These are phyloP conservation scores for Pichia manshurica DNA, from an alignment of 805 yeast genomes.

Conservation along the genomic window DNA sequence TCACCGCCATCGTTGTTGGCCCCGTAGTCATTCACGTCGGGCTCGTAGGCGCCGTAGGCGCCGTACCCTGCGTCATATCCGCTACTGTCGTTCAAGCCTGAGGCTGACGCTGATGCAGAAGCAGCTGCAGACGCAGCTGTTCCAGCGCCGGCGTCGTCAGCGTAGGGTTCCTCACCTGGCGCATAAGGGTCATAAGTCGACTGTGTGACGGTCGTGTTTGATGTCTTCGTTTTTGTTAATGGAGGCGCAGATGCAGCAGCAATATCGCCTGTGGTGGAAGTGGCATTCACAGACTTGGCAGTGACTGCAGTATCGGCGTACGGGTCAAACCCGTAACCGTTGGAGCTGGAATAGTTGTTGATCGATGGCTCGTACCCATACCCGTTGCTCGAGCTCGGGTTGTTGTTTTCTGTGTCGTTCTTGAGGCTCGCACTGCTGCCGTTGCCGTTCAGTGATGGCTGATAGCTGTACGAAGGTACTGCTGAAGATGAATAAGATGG, in stretches of 20 bases:
- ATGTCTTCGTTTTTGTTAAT: neutral
- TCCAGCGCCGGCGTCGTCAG: neutral
- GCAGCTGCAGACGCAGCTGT: neutral
- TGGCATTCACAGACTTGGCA: neutral
- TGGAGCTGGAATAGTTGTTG: slow-evolving; percentile 6
- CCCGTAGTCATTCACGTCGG: slow-evolving; percentile 3
- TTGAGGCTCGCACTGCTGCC: slow-evolving; percentile 1
- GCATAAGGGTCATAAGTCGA: slow-evolving; percentile 27
- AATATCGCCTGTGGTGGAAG: too few species aligned
- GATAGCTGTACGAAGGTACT: slow-evolving; percentile 2
- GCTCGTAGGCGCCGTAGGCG: slow-evolving; percentile 6
- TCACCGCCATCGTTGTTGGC: neutral
- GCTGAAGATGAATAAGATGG: neutral
- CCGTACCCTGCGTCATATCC: neutral
- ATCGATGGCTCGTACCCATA: slow-evolving; percentile 10
- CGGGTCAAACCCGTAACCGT: slow-evolving; percentile 16
- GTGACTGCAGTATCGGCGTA: slow-evolving; percentile 16
- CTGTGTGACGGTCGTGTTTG: slow-evolving; percentile 7
- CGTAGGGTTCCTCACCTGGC: slow-evolving; percentile 12
- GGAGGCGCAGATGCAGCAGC: too few species aligned
- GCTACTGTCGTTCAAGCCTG: neutral
- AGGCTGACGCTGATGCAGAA: too few species aligned
- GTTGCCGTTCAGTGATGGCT: neutral
- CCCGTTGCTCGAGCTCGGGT: neutral
- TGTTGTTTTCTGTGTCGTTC: slow-evolving; percentile 5